Evolutionary conservation across 1,284 basidiomycete species (phyloP).

Genomic region (Ustilago curta): DNA sequence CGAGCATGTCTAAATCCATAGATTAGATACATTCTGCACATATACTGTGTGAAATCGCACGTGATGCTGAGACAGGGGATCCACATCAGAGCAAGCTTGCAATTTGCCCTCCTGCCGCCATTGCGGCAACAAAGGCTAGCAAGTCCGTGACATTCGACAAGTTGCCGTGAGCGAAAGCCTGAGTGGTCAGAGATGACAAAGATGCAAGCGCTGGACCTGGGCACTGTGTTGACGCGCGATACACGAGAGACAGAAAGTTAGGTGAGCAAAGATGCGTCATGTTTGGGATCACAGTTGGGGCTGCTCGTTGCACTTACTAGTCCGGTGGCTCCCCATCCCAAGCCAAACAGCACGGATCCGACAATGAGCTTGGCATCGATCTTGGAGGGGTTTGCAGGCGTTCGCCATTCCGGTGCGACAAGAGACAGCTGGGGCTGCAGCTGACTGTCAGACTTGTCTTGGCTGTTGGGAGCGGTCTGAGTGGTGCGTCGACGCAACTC

Average conservation of each 20-base stretch:
- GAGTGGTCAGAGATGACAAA: conserved; percentile 14
- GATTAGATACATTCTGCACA: no score
- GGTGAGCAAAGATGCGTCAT: not conserved
- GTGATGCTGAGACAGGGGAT: not conserved
- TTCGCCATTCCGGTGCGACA: conserved; percentile 52
- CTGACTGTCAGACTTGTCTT: conserved; percentile 14
- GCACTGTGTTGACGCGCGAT: conserved; percentile 22
- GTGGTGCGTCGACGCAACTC: conserved; percentile 11
- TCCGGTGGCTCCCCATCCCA: conserved; percentile 66
- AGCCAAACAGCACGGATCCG: conserved; percentile 62
- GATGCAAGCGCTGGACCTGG: conserved; percentile 52
- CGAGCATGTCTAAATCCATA: no score
- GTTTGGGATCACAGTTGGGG: not conserved
- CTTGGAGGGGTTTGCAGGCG: conserved; percentile 47
- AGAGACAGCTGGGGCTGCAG: conserved; percentile 25
- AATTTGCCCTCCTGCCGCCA: conserved; percentile 47
- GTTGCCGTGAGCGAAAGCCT: conserved; percentile 11
- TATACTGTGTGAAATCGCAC: not conserved
- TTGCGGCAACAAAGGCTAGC: conserved; percentile 28
- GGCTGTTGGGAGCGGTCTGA: conserved; percentile 7
- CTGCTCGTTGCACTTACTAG: conserved; percentile 20
- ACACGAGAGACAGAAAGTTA: not conserved
- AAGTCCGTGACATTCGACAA: conserved; percentile 10
- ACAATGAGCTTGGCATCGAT: conserved; percentile 56
- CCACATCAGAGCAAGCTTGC: conserved; percentile 18